Percentiles rank a stretch among this genome's conserved stretches.
These are phyloP conservation scores for Neonothopanus nambi DNA, from an alignment of 1,284 basidiomycete species.

Conservation along the genomic window DNA sequence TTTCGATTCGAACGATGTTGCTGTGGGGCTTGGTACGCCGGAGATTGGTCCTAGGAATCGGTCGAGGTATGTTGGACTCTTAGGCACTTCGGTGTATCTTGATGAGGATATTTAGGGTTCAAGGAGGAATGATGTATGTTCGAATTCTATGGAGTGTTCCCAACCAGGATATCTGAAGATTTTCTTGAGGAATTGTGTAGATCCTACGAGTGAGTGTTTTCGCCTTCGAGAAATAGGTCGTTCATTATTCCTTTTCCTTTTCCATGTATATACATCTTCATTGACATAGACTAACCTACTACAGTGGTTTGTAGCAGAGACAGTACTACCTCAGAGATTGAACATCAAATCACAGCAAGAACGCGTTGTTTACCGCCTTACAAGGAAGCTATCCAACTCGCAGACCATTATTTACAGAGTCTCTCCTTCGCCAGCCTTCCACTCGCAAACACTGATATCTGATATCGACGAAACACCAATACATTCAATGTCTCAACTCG, in stretches of 20 bases:
- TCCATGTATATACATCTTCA: too few relatives aligned
- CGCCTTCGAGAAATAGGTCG: too few relatives aligned
- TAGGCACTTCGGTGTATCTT: slow-evolving; percentile 24
- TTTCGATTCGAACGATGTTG: slow-evolving; percentile 20
- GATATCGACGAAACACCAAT: too few relatives aligned
- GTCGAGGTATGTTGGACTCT: slow-evolving; percentile 24
- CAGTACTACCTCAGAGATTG: slow-evolving; percentile 10
- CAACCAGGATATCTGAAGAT: neutral
- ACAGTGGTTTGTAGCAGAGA: slow-evolving; percentile 8
- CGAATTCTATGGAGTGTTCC: neutral
- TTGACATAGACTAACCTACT: too few relatives aligned
- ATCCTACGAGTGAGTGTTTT: too few relatives aligned
- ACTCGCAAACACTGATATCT: too few relatives aligned
- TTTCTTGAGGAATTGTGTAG: neutral
- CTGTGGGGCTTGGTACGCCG: slow-evolving; percentile 24
- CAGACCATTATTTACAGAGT: slow-evolving; percentile 21
- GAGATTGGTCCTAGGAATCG: slow-evolving; percentile 26
- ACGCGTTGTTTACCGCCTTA: slow-evolving; percentile 20
- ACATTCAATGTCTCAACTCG: too few relatives aligned
- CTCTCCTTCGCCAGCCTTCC: too few relatives aligned
- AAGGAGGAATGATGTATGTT: neutral
- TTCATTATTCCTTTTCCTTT: too few relatives aligned
- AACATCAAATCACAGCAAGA: slow-evolving; percentile 15
- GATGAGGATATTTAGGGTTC: slow-evolving; percentile 22
- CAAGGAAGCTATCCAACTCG: slow-evolving; percentile 21